Evolutionary conservation across 371 early-diverging fungal genomes (phyloP).

Genomic region (Zopfochytrium polystomum): DNA sequence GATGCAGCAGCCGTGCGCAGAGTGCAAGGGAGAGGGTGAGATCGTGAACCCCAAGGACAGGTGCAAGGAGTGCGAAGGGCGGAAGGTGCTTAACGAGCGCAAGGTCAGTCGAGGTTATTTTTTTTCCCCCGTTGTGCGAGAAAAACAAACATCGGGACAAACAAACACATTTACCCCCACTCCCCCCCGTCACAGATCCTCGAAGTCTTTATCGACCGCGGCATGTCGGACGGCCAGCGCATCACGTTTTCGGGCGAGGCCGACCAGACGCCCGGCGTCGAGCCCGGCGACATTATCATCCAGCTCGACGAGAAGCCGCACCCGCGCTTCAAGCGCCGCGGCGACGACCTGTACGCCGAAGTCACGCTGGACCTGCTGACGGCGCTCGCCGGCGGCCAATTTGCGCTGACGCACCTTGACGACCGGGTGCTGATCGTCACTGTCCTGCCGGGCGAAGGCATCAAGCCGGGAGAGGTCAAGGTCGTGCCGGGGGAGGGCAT

Average conservation of each 20-base stretch:
- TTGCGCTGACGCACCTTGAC: slow-evolving; percentile 85
- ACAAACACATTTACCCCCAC: neutral
- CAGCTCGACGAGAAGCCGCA: slow-evolving; percentile 76
- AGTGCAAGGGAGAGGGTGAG: slow-evolving; percentile 87
- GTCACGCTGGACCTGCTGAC: slow-evolving; percentile 87
- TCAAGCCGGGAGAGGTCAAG: slow-evolving; percentile 85
- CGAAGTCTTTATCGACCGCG: slow-evolving; percentile 87
- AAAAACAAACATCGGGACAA: too few species aligned
- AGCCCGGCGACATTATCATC: slow-evolving; percentile 90
- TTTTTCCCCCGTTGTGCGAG: too few species aligned
- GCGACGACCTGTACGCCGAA: slow-evolving; percentile 77
- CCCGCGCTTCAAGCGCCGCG: slow-evolving; percentile 71
- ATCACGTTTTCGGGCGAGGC: slow-evolving; percentile 88
- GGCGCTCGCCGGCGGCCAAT: slow-evolving; percentile 88
- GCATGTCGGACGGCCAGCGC: slow-evolving; percentile 85
- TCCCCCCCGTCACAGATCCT: slow-evolving; percentile 47
- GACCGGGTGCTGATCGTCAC: slow-evolving; percentile 82
- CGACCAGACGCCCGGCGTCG: slow-evolving; percentile 73
- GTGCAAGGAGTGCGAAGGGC: slow-evolving; percentile 83
- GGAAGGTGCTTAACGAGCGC: slow-evolving; percentile 76
- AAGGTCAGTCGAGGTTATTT: too few species aligned
- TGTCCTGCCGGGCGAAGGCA: slow-evolving; percentile 85
- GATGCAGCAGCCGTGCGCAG: slow-evolving; percentile 88
- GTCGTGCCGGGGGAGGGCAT: slow-evolving; percentile 88
- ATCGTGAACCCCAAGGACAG: slow-evolving; percentile 80